Conservation (phyloP, 140 eudicot genomes). For the Oenanthe javanica region DNA sequence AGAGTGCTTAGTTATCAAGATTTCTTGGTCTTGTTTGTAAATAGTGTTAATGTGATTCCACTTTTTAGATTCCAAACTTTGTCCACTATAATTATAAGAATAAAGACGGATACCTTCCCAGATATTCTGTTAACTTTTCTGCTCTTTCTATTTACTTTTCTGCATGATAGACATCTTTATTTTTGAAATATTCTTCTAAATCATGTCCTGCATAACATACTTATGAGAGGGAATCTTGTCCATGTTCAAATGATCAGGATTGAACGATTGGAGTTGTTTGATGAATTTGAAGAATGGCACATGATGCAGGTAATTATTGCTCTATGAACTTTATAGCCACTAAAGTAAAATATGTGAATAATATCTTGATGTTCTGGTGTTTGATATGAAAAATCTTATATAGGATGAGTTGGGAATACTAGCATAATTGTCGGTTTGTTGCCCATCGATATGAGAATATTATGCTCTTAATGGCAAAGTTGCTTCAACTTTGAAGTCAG, state of each 20-base stretch:
- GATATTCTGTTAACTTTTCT: conserved; percentile 1
- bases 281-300: conserved; percentile 98
- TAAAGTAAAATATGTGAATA: background rate
- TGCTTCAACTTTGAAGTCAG: background rate
- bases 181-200: background rate
- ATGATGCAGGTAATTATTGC: conserved; percentile 89
- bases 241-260: conserved; percentile 51
- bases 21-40: background rate
- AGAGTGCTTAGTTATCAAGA: background rate
- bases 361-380: conserved; percentile 6
- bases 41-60: background rate
- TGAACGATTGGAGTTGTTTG: conserved; percentile 88
- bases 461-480: background rate
- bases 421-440: background rate
- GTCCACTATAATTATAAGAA: background rate
- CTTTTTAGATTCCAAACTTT: background rate
- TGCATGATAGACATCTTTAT: background rate
- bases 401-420: background rate
- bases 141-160: conserved; percentile 13
- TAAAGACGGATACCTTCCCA: background rate
- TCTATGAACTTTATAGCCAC: background rate
- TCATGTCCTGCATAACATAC: background rate
- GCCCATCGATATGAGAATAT: background rate
- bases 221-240: conserved; percentile 15
- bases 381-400: background rate